A percentile compares a stretch with the other conserved stretches of the same genome.
phyloP scores from a whole-genome alignment of 306 rosid genomes.

The Herpetospermum pedunculosum region DNA sequence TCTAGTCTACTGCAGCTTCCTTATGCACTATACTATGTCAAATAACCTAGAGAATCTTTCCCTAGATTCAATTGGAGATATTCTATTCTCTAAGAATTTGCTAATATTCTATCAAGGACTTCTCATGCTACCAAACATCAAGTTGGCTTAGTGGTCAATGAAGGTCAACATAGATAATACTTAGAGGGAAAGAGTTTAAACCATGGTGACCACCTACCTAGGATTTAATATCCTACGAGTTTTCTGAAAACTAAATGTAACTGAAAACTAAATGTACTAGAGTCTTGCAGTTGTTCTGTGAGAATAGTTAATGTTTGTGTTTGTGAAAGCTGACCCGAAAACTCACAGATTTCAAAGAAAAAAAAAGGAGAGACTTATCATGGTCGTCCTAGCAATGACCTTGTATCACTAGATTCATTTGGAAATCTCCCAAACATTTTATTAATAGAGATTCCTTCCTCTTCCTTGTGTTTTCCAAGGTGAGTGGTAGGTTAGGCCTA shows the following conservation, averaged over 20 bases:
- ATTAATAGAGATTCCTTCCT: no score
- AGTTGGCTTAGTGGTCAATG: background rate
- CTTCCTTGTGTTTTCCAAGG: background rate
- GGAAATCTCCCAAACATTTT: background rate
- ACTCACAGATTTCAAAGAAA: no score
- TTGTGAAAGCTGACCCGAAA: no score
- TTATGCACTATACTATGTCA: background rate
- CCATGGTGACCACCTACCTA: no score
- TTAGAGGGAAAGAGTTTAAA: background rate
- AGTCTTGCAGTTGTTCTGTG: no score
- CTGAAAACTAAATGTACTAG: no score
- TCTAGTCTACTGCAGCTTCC: background rate
- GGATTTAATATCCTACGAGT: no score
- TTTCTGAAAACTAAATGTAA: no score
- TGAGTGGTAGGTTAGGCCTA: background rate
- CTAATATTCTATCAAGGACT: background rate
- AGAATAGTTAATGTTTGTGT: no score
- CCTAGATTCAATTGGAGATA: background rate
- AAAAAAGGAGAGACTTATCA: no score
- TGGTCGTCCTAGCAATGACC: background rate
- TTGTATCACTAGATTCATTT: background rate
- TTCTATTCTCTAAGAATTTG: background rate
- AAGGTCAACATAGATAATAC: background rate
- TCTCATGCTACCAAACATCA: background rate
- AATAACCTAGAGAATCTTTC: background rate